Conservation (phyloP, 139 green algal species). For the Micromonas pusilla region DNA sequence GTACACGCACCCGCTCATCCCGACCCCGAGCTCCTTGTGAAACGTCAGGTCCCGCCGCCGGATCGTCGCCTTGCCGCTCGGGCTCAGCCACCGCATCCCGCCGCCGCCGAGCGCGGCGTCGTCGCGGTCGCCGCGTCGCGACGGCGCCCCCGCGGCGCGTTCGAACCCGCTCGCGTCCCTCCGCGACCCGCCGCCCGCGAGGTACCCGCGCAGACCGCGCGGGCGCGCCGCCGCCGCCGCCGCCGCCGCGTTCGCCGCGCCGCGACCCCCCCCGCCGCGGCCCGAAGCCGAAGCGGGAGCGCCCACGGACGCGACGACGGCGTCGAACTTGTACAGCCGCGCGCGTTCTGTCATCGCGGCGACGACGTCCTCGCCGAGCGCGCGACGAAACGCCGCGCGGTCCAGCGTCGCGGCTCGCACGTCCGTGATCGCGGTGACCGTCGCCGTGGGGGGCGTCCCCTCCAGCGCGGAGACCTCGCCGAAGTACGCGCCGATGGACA, state of each 20-base stretch:
- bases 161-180: not conserved
- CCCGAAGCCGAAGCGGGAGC: no score
- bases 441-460: not conserved
- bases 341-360: not conserved
- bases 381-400: not conserved
- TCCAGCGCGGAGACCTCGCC: slow-evolving; percentile 7
- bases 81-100: not conserved
- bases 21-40: slow-evolving; percentile 21
- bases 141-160: not conserved
- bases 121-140: not conserved
- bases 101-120: not conserved
- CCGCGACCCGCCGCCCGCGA: not conserved
- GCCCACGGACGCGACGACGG: not conserved
- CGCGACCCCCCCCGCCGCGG: no score
- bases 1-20: slow-evolving; percentile 14
- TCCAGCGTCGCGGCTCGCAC: not conserved
- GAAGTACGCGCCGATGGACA: slow-evolving; percentile 1
- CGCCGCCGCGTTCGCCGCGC: not conserved
- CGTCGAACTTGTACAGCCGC: not conserved
- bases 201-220: not conserved
- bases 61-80: not conserved
- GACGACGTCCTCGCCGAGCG: not conserved
- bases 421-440: not conserved
- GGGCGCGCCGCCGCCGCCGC: not conserved
- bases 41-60: slow-evolving; percentile 1